Conservation (phyloP, 2,329 filamentous ascomycete species). For the Reticulascus tulasneorum region DNA sequence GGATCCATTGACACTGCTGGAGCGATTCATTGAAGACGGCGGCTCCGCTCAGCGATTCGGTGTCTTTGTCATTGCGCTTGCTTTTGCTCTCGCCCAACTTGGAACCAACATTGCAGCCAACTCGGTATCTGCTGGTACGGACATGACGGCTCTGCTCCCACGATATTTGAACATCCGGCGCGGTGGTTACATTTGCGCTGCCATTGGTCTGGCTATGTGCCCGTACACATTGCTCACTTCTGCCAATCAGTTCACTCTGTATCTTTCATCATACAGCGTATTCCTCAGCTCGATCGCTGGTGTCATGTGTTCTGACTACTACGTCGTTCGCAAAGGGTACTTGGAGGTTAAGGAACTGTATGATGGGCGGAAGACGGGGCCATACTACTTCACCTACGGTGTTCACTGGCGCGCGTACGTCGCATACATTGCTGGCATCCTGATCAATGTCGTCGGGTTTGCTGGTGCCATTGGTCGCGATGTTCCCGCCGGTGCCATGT, state of each 20-base stretch:
- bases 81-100: conserved; percentile 75
- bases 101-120: conserved; percentile 88
- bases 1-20: conserved; percentile 67
- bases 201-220: conserved; percentile 78
- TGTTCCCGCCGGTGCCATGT: conserved; percentile 75
- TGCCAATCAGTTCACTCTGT: conserved; percentile 83
- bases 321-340: conserved; percentile 77
- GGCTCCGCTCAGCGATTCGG: conserved; percentile 67
- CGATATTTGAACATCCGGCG: conserved; percentile 81
- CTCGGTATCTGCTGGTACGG: conserved; percentile 76
- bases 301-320: conserved; percentile 89
- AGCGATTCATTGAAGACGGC: conserved; percentile 64
- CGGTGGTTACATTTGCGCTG: conserved; percentile 80
- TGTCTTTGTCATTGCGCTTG: conserved; percentile 67
- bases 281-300: conserved; percentile 92
- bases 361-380: conserved; percentile 59
- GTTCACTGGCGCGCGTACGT: conserved; percentile 80
- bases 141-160: conserved; percentile 76
- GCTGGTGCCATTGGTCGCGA: conserved; percentile 69
- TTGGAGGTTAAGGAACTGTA: conserved; percentile 77
- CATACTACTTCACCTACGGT: conserved; percentile 72
- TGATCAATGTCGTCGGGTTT: conserved; percentile 91
- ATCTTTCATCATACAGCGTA: conserved; percentile 86
- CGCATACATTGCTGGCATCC: conserved; percentile 77
- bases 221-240: conserved; percentile 74